A percentile compares a stretch with the other conserved stretches of the same genome.
Conservation (phyloP, 2,329 filamentous ascomycete genomes). For the Aulographum hederae region DNA sequence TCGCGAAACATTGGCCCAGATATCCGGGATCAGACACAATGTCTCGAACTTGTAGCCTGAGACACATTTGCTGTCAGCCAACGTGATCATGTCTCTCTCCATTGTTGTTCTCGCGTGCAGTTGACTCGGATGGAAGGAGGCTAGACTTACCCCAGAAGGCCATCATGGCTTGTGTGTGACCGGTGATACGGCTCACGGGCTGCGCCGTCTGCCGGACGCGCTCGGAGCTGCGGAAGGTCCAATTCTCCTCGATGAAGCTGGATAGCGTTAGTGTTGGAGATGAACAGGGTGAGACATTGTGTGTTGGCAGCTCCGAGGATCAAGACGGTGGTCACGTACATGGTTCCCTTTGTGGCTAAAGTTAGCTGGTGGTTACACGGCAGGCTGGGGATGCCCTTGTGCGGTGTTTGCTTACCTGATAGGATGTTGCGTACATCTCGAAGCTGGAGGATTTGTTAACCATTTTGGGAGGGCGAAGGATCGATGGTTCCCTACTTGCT, state of each 20-base stretch:
- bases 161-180: background rate
- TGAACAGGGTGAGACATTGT: background rate
- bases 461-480: background rate
- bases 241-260: no score
- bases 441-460: slow-evolving; percentile 36
- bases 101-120: slow-evolving; percentile 49
- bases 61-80: background rate
- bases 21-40: slow-evolving; percentile 52
- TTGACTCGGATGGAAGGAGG: slow-evolving; percentile 83
- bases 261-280: no score
- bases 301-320: background rate
- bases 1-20: slow-evolving; percentile 55
- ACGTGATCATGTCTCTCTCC: slow-evolving; percentile 35
- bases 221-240: no score
- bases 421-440: slow-evolving; percentile 87
- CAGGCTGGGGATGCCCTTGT: no score
- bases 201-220: no score
- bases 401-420: slow-evolving; percentile 44
- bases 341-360: slow-evolving; percentile 31
- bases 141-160: background rate
- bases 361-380: slow-evolving; percentile 4
- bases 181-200: background rate
- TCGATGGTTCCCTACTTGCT: slow-evolving; percentile 41
- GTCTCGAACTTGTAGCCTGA: slow-evolving; percentile 94
- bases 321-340: slow-evolving; percentile 25